Percentiles rank a stretch among this genome's conserved stretches.
Evolutionary conservation across 1,284 basidiomycete species (phyloP).

Genomic region (Ustilago sp.): DNA sequence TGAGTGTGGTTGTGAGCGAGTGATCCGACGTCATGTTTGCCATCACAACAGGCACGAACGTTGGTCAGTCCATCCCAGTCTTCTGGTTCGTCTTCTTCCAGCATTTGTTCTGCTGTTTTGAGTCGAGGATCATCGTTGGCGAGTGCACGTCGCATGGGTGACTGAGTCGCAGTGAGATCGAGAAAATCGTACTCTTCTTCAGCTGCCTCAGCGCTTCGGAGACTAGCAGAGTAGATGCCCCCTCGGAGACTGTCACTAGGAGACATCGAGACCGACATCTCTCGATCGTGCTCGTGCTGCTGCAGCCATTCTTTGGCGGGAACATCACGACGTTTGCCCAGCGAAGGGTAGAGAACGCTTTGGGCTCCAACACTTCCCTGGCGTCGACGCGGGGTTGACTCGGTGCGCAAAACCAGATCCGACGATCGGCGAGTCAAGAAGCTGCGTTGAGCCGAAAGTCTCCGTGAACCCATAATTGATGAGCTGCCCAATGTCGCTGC

Average conservation of each 20-base stretch:
- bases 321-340: slow-evolving; percentile 85
- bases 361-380: slow-evolving; percentile 76
- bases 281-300: slow-evolving; percentile 54
- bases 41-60: slow-evolving; percentile 84
- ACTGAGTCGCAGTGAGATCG: slow-evolving; percentile 47
- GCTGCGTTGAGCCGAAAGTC: slow-evolving; percentile 66
- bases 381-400: slow-evolving; percentile 79
- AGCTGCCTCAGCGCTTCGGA: slow-evolving; percentile 23
- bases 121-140: slow-evolving; percentile 52
- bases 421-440: slow-evolving; percentile 63
- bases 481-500: slow-evolving; percentile 35
- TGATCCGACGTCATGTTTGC: slow-evolving; percentile 77
- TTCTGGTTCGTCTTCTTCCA: slow-evolving; percentile 80
- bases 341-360: slow-evolving; percentile 64
- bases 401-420: slow-evolving; percentile 61
- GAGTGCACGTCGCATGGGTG: slow-evolving; percentile 35
- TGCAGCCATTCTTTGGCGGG: slow-evolving; percentile 85
- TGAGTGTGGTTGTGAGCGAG: slow-evolving; percentile 54
- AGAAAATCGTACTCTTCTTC: slow-evolving; percentile 48
- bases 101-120: slow-evolving; percentile 66
- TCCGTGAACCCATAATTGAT: slow-evolving; percentile 27
- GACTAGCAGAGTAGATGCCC: slow-evolving; percentile 30
- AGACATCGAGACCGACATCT: slow-evolving; percentile 41
- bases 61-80: slow-evolving; percentile 88
- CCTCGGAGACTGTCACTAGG: slow-evolving; percentile 35